phyloP scores from a whole-genome alignment of 2,329 filamentous ascomycete genomes.

The Fusarium clavum region DNA sequence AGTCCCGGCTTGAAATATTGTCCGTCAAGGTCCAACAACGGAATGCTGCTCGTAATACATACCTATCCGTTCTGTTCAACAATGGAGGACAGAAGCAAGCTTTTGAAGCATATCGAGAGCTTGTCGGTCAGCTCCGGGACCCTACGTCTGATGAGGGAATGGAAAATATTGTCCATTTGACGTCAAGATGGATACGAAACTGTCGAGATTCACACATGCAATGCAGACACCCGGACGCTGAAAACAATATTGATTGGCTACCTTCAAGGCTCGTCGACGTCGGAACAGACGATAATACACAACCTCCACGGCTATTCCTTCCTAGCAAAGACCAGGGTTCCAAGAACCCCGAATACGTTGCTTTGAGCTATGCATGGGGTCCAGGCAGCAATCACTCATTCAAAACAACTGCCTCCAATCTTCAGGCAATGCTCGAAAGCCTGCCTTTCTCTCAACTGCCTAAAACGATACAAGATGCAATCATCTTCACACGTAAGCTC shows the following conservation, averaged over 20 bases:
- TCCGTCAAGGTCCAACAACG: background rate
- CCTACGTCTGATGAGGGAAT: background rate
- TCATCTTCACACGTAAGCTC: background rate
- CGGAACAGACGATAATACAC: background rate
- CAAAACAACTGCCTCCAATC: background rate
- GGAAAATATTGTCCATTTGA: background rate
- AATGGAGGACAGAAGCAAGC: background rate
- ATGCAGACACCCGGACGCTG: background rate
- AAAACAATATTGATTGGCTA: rapidly evolving
- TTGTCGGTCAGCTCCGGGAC: background rate
- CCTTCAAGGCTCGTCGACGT: background rate
- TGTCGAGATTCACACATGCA: background rate
- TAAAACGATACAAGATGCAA: background rate
- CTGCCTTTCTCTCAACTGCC: background rate
- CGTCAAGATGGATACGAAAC: background rate
- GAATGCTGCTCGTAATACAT: background rate
- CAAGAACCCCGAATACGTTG: background rate
- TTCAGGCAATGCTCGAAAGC: background rate
- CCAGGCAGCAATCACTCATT: background rate
- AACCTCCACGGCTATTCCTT: background rate
- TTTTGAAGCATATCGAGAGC: background rate
- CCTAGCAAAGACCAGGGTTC: background rate
- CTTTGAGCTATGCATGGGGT: background rate
- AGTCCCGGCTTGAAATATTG: background rate
- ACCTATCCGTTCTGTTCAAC: background rate